phyloP scores from a whole-genome alignment of 192 early-diverging fungal species.

The Mortierella antarctica region DNA sequence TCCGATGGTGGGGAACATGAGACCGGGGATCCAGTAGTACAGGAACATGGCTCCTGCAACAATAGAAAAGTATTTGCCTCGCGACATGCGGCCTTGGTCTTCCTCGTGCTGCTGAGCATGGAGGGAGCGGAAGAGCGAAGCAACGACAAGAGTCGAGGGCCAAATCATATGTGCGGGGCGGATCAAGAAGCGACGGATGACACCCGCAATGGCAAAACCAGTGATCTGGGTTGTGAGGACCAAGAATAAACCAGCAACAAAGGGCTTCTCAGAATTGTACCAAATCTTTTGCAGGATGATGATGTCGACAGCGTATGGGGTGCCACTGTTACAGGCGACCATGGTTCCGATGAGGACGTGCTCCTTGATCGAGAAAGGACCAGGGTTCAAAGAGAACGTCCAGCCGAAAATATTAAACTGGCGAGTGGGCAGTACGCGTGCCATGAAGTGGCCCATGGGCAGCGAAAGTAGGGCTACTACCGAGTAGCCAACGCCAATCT shows the following conservation, averaged over 20 bases:
- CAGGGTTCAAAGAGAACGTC: slow-evolving; percentile 64
- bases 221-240: slow-evolving; percentile 65
- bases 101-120: slow-evolving; percentile 53
- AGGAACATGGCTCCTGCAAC: slow-evolving; percentile 59
- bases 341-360: slow-evolving; percentile 60
- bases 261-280: slow-evolving; percentile 49
- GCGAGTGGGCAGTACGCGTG: slow-evolving; percentile 51
- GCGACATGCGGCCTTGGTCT: slow-evolving; percentile 34
- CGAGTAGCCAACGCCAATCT: slow-evolving; percentile 54
- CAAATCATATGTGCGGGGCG: slow-evolving; percentile 73
- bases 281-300: slow-evolving; percentile 56
- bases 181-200: slow-evolving; percentile 65
- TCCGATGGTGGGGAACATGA: slow-evolving; percentile 58
- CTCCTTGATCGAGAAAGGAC: slow-evolving; percentile 71
- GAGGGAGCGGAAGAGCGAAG: slow-evolving; percentile 82
- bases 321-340: slow-evolving; percentile 23
- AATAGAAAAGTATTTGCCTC: slow-evolving; percentile 69
- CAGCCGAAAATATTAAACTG: slow-evolving; percentile 60
- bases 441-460: slow-evolving; percentile 62
- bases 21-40: slow-evolving; percentile 70
- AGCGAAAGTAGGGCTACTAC: slow-evolving; percentile 61
- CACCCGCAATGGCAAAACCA: slow-evolving; percentile 71
- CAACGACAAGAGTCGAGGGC: slow-evolving; percentile 66
- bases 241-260: slow-evolving; percentile 49
- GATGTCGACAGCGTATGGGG: slow-evolving; percentile 61